Base-by-base conservation (phyloP, 2,329 filamentous ascomycete genomes). In the Davidsoniella australis region DNA sequence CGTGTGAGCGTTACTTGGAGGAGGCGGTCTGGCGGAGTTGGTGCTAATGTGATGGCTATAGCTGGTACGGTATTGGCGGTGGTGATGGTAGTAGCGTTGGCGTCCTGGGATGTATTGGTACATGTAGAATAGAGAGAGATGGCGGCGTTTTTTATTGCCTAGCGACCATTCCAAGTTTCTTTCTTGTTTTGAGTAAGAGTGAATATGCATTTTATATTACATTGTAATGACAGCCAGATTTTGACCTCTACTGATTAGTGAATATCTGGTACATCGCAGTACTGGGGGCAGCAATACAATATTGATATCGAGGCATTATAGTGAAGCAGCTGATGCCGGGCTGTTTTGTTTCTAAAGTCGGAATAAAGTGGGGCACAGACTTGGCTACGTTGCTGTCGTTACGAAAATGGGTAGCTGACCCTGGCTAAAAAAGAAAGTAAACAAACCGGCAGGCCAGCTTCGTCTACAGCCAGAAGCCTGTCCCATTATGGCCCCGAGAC, bases 161-260 rank as follows among this genome's bases (percentile, higher is more conserved):
- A 69, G 55, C 5, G 59, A 64, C 68, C 68, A 71, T 55, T 63
- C 55, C 5, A 69, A 60, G 52, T 71, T 71, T 18, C 60, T 60
- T 53, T 64, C 68, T 57, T 71, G 46, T 70, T 71, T 2, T 63
- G 53, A 7, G 70, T 64, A 46, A 70, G 36, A 5, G 18, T 12
- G 14, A 16, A 10, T 16, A 38, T 43, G 41, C 9, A 10, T 17
- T 37, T 33, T 4, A 33, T 33, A 12, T 12, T 12, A 33, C 12
- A 33, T 10, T 33, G 8, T 33, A 10, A 12, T 33, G 8, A 33
- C 3, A 33, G 12, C 29, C 7, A 33, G 29, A 33, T 33, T 23
- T 23, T 23, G 4, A 5, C 20, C 20, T 23, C 5, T 23, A 5
- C 20, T 23, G 5, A 23, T 23, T 5, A 33, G 12, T 33, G 29